phyloP scores from a whole-genome alignment of 345 rosid genomes.

The Mercurialis annua region DNA sequence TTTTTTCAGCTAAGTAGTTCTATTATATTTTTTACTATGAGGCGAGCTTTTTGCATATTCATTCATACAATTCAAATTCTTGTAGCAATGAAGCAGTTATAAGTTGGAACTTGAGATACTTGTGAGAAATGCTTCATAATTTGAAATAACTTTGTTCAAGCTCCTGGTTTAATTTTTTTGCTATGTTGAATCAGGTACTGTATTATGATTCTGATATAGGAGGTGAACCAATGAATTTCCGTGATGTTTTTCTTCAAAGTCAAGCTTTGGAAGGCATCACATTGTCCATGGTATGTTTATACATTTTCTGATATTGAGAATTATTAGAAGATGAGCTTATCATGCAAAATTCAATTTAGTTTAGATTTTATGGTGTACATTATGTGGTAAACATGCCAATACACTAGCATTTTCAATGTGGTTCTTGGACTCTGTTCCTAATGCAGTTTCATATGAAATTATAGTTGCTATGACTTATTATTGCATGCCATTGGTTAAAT shows the following conservation, averaged over 20 bases:
- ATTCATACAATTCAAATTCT: background rate
- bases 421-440: background rate
- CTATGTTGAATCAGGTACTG: conserved; percentile 47
- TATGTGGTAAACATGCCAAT: background rate
- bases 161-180: conserved; percentile 13
- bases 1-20: too few species aligned
- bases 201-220: conserved; percentile 82
- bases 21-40: too few species aligned
- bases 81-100: background rate
- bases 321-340: background rate
- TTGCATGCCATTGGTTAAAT: too few species aligned
- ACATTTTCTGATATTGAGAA: background rate
- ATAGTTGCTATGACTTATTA: too few species aligned
- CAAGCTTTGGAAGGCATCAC: conserved; percentile 93
- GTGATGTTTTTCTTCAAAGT: conserved; percentile 90
- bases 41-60: too few species aligned
- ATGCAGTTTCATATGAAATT: too few species aligned
- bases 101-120: background rate
- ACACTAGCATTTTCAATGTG: conserved; percentile 6
- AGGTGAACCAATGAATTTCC: conserved; percentile 78
- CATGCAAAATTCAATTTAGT: background rate
- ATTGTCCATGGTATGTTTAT: conserved; percentile 67
- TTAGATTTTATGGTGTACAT: background rate
- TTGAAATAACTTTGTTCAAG: background rate
- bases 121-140: background rate